Base-by-base conservation (phyloP, 805 yeast genomes). In the Metschnikowia drakensbergensis region DNA sequence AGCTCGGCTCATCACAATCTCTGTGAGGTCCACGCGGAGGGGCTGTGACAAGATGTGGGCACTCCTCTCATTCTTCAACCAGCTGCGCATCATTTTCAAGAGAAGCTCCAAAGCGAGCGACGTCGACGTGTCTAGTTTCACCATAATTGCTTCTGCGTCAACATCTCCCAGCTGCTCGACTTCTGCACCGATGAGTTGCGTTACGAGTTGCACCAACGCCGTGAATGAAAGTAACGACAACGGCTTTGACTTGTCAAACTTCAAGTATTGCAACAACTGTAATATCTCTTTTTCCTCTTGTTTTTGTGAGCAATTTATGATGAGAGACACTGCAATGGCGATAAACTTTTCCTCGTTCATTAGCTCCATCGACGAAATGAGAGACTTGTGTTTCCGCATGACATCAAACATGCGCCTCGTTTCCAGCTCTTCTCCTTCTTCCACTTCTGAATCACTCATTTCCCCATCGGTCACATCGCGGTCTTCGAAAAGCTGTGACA, bases 221-320 rank as follows among this genome's bases (percentile, higher is more conserved):
- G 75, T 65, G 50, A 72, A 68, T 31, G 69, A 58, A 29, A 71
- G 57, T 9, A 68, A 51, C 28, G 67, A 60, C 45, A 71, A 57
- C 10, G 58, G 45, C 4, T 57, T 54, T 23, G 48, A 38, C 13
- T 45, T 42, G 7, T 50, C 40, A 28, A 65, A 52, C 11, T 50
- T 48, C 42, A 72, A 57, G 47, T 62, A 55, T 23, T 57, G 59
- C 37, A 70, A 55, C 34, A 69, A 57, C 48, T 55, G 50, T 6
- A 46, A 37, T 17, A 62, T 58, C 35, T 65, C 55, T 28, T 48
- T 48, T 6, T 42, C 40, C 35, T 64, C 58, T 5, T 60, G 53
- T 7, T 53, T 42, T 32, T 53, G 45, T 45, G 52, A 49, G 50
- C 61, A 66, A 48, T 57, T 60, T 3, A 57, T 40, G 5, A 65